phyloP scores from a whole-genome alignment of 306 rosid genomes.

The Acmispon strigosus region DNA sequence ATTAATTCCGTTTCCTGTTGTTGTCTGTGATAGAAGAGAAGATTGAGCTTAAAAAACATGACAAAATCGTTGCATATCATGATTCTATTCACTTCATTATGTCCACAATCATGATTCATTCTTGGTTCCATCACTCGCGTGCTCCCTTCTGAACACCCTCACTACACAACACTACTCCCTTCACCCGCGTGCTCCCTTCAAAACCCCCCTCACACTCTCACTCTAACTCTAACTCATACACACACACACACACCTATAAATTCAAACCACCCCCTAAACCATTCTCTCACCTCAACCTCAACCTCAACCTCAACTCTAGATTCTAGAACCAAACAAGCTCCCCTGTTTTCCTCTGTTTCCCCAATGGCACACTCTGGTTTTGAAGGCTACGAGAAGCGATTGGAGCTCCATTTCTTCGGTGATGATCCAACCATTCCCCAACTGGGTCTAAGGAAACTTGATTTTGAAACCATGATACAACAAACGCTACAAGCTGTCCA shows the following conservation, averaged over 20 bases:
- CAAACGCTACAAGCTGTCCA: conserved; percentile 65
- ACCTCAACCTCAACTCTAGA: conserved; percentile 25
- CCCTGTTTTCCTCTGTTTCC: conserved; percentile 43
- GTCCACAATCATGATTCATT: conserved; percentile 86
- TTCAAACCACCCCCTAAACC: conserved; percentile 47
- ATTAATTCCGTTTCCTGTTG: conserved; percentile 41
- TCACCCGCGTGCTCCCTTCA: no score
- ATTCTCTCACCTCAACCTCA: conserved; percentile 42
- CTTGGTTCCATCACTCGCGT: conserved; percentile 99
- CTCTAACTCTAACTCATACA: no score
- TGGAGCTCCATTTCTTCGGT: conserved; percentile 89
- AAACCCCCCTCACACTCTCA: no score
- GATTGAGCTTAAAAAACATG: conserved; percentile 32
- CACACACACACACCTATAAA: conserved; percentile 72
- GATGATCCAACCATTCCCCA: conserved; percentile 49
- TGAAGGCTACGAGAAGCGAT: conserved; percentile 87
- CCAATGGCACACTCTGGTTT: conserved; percentile 84
- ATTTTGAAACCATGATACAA: conserved; percentile 45
- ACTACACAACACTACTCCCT: conserved; percentile 13
- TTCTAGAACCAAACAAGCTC: background rate
- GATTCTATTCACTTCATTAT: conserved; percentile 83
- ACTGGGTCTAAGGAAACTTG: conserved; percentile 62
- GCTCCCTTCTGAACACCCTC: conserved; percentile 46
- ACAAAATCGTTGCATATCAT: conserved; percentile 40
- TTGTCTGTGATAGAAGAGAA: conserved; percentile 32